Evolutionary conservation across 2,329 filamentous ascomycete genomes (phyloP), one percentile per base, ranked within the genome.

Genomic region (Curvularia spicifera): DNA sequence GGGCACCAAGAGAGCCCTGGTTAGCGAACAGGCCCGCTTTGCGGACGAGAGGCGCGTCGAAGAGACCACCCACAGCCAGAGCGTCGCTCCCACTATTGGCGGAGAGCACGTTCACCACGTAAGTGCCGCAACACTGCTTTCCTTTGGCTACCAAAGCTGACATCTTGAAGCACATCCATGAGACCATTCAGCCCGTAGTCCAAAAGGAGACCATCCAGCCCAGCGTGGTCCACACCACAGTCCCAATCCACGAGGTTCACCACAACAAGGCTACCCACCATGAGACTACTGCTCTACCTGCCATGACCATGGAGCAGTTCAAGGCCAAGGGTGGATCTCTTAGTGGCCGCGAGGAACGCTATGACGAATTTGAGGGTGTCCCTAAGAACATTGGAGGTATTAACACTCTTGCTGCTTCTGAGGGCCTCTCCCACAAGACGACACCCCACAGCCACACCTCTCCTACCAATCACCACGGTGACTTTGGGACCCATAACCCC

Each of bases 191-290:
- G 72, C 89, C 89, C 0, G 83, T 91, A 0, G 80, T 92, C 35
- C 81, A 91, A 50, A 90, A 90, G 64, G 87, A 91, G 64, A 86
- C 84, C 0, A 79, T 91, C 28, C 84, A 89, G 63, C 88, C 87
- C 1, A 82, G 85, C 15, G 83, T 91, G 3, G 81, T 91, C 1
- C 90, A 92, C 79, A 91, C 87, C 24, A 91, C 87, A 1, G 81
- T 89, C 0, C 89, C 89, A 0, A 83, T 92, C 42, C 89, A 91
- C 64, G 89, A 92, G 77, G 83, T 85, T 1, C 89, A 91, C 71
- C 87, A 91, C 67, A 86, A 88, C 50, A 81, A 84, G 13, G 81
- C 88, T 1, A 83, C 89, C 58, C 86, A 90, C 71, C 89, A 92
- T 70, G 81, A 82, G 43, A 83, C 87, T 1, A 87, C 87, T 0